Base-by-base conservation (phyloP, 164 flowering plant species). In the Magnolia changhungtana region DNA sequence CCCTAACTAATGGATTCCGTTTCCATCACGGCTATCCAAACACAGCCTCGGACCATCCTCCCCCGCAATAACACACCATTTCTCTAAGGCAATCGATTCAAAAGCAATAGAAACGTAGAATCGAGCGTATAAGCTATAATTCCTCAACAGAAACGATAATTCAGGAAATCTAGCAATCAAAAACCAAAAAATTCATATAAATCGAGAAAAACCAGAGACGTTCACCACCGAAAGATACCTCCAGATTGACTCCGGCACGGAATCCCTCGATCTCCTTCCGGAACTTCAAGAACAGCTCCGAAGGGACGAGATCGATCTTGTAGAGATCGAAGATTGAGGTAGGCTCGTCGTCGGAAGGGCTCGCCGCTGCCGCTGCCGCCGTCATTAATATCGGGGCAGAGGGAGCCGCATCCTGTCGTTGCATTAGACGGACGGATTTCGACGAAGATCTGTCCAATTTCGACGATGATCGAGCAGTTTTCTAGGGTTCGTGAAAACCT, bases 231-330 rank as follows among this genome's bases (percentile, higher is more conserved):
- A 24, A 50, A 7, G 10, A 61, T 81, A 91, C 97, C 94, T 92
- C 95, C 72, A 95, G 77, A 78, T 93, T 93, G 78, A 91, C 69
- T 31, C 96, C 96, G 55, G 90, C 76, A 11, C 95, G 91, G 72
- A 91, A 21, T 7, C 94, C 94, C 63, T 91, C 80, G 50, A 88
- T 59, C 76, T 88, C 88, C 81, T 89, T 90, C 72, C 98, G 80
- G 74, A 95, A 93, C 86, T 95, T 95, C 80, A 91, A 72, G 80
- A 95, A 91, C 75, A 93, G 73, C 83, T 95, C 95, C 0, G 94
- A 86, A 0, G 97, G 98, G 66, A 91, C 77, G 78, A 91, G 82
- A 85, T 91, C 81, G 50, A 95, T 69, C 70, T 74, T 88, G 88
- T 85, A 89, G 11, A 86, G 87, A 50, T 94, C 96, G 8, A 89